A percentile compares a stretch with the other conserved stretches of the same genome.
Evolutionary conservation across 2,329 filamentous ascomycete species (phyloP).

Genomic region (Microsporum audouinii): DNA sequence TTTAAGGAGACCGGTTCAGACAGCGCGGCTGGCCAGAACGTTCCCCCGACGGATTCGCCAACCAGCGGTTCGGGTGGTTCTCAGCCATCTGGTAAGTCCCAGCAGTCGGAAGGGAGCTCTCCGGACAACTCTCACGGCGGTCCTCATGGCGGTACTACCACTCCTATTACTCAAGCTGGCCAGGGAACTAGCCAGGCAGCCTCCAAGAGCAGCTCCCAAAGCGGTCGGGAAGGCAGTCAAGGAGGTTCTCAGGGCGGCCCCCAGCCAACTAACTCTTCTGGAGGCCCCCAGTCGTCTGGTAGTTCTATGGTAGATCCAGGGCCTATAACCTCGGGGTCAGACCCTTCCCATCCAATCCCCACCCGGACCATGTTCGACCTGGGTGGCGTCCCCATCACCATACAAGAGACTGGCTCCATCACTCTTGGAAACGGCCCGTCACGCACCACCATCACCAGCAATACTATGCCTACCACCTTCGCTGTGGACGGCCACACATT

Average conservation of each 20-base stretch:
- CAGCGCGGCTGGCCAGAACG: neutral
- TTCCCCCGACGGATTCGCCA: neutral
- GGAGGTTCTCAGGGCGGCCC: neutral
- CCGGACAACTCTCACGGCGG: neutral
- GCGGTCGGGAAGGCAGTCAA: neutral
- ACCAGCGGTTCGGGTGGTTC: neutral
- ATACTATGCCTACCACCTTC: conserved; percentile 6
- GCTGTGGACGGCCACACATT: conserved; percentile 2
- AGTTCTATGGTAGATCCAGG: neutral
- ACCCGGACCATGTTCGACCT: conserved; percentile 6
- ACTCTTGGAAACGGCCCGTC: conserved; percentile 3
- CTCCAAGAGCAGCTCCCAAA: neutral
- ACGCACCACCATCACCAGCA: conserved; percentile 5
- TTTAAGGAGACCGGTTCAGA: conserved; percentile 1
- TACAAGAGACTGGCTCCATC: neutral
- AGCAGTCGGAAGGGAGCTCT: neutral
- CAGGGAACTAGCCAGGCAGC: neutral
- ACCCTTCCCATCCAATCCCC: neutral
- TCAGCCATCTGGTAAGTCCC: neutral
- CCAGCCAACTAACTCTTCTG: neutral
- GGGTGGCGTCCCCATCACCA: conserved; percentile 6
- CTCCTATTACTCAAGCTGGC: neutral
- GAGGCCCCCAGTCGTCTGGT: neutral
- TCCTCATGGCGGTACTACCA: neutral
- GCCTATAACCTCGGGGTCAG: neutral